These are phyloP conservation scores for Trichoderma parareesei DNA, from an alignment of 495 filamentous ascomycete genomes.

Conservation along the genomic window DNA sequence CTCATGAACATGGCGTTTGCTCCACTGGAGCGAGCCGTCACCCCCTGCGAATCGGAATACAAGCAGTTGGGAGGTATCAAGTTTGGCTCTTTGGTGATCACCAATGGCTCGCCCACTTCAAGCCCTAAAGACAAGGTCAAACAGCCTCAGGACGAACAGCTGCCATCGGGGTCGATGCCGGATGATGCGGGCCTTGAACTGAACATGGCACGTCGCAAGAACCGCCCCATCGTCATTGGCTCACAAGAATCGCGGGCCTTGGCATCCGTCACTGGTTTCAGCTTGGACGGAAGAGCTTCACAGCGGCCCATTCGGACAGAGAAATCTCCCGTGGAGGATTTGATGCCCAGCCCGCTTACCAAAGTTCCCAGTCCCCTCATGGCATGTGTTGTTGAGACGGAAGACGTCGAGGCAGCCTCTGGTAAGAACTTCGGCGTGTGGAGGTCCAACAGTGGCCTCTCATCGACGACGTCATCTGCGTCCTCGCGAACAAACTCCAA, in stretches of 20 bases:
- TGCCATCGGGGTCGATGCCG: not conserved
- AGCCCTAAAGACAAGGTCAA: not conserved
- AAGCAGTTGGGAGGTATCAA: conserved; percentile 51
- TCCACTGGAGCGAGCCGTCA: conserved; percentile 30
- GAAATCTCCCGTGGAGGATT: not conserved
- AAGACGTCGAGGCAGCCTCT: conserved; percentile 24
- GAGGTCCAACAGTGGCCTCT: conserved; percentile 38
- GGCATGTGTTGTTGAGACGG: conserved; percentile 16
- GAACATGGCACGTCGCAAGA: conserved; percentile 2
- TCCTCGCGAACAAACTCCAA: conserved; percentile 34
- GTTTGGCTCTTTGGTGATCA: conserved; percentile 49
- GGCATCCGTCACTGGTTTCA: not conserved
- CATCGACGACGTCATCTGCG: conserved; percentile 31
- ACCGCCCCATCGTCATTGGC: not conserved
- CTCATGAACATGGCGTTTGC: conserved; percentile 19
- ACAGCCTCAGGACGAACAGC: not conserved
- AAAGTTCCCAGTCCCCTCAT: conserved; percentile 18
- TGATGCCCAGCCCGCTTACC: conserved; percentile 6
- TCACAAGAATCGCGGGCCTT: not conserved
- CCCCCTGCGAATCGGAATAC: conserved; percentile 41
- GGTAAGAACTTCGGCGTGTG: conserved; percentile 14
- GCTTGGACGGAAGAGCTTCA: not conserved
- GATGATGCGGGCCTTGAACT: not conserved
- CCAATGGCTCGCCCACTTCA: conserved; percentile 36
- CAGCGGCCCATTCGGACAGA: not conserved